A percentile compares a stretch with the other conserved stretches of the same genome.
phyloP scores from a whole-genome alignment of 176 grass and related monocot species.

The Chloris gayana region DNA sequence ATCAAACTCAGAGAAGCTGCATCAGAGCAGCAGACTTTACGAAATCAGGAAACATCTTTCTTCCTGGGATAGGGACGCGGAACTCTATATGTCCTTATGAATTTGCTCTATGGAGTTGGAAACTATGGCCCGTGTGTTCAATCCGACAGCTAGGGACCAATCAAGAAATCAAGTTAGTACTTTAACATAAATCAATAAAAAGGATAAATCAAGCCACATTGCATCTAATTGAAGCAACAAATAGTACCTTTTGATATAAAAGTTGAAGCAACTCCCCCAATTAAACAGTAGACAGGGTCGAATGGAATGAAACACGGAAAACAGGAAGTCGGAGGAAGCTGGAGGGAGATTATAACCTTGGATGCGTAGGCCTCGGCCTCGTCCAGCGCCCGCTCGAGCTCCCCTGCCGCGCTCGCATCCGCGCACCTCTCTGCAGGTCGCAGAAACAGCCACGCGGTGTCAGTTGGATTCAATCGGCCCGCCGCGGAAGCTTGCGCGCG shows the following conservation, averaged over 20 bases:
- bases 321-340: neutral
- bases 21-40: no score
- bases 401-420: neutral
- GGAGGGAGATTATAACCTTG: conserved; percentile 32
- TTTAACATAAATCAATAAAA: neutral
- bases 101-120: neutral
- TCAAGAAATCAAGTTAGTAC: neutral
- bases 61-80: no score
- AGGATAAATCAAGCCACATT: neutral
- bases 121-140: neutral
- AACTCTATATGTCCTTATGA: neutral
- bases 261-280: neutral
- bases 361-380: conserved; percentile 65
- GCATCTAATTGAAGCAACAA: no score
- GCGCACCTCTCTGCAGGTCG: conserved; percentile 33
- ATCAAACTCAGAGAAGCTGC: no score
- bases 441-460: neutral
- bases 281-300: neutral
- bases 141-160: neutral
- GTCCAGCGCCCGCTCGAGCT: conserved; percentile 56
- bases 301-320: no score
- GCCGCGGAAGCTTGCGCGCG: neutral
- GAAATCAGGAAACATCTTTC: no score
- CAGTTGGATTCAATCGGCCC: neutral
- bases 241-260: no score